These are phyloP conservation scores for Cutaneotrichosporon cavernicola DNA, from an alignment of 1,284 basidiomycete genomes.

Conservation along the genomic window DNA sequence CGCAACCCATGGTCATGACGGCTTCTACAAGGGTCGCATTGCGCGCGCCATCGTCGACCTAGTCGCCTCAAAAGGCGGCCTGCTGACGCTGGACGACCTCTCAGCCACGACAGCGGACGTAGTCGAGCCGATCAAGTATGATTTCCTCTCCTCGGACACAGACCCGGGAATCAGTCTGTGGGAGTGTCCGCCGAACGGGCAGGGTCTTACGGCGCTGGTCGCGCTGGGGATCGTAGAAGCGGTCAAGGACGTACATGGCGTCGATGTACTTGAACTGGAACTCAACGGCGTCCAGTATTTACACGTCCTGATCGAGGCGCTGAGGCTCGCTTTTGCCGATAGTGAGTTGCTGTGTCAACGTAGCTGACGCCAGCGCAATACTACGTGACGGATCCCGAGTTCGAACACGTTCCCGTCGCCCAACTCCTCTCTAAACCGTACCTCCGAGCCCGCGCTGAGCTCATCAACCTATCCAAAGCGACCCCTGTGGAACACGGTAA, in stretches of 20 bases:
- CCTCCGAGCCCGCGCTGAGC: constrained; percentile 70
- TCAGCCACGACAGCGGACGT: constrained; percentile 71
- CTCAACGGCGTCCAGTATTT: constrained; percentile 87
- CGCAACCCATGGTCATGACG: constrained; percentile 76
- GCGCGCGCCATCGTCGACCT: constrained; percentile 76
- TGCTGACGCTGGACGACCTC: constrained; percentile 84
- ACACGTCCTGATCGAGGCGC: constrained; percentile 75
- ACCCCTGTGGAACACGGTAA: constrained; percentile 65
- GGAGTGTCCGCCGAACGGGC: constrained; percentile 86
- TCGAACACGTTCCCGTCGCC: constrained; percentile 69
- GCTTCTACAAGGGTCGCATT: constrained; percentile 84
- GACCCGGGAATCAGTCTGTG: constrained; percentile 58
- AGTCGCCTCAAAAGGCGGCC: constrained; percentile 71
- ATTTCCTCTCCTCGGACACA: constrained; percentile 60
- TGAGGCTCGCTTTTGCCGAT: constrained; percentile 46
- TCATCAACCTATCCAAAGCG: constrained; percentile 70
- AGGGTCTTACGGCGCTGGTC: constrained; percentile 88
- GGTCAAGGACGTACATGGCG: constrained; percentile 70
- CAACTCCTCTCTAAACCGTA: constrained; percentile 81
- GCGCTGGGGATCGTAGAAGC: constrained; percentile 88
- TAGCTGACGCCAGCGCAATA: constrained; percentile 58
- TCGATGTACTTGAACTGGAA: constrained; percentile 70
- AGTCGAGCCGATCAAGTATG: constrained; percentile 82
- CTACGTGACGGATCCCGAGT: constrained; percentile 83
- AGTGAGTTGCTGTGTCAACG: constrained; percentile 12